Evolutionary conservation across 257 asterid species (phyloP), one percentile per base, ranked within the genome.

Genomic region (Solanum stenotomum): DNA sequence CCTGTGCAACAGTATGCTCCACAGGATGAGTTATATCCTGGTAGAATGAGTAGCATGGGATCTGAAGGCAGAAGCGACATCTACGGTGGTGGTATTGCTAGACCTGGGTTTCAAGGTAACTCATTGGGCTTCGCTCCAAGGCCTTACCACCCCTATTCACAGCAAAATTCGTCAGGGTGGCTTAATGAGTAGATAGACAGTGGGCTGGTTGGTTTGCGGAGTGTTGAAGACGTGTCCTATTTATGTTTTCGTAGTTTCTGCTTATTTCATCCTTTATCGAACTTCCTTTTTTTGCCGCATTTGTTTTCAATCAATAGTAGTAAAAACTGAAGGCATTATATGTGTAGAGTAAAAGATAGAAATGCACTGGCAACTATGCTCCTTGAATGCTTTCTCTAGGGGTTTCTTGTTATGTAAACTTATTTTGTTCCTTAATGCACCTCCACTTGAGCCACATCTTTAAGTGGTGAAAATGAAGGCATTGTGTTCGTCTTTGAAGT

Each of bases 81-180:
- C 27, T 89, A 85, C 61, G 89, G n/a, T 84, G 89, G 88, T 31
- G 91, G 71, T 22, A 61, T 38, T 52, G 89, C 90, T 15, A 87
- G 16, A 12, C 91, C 91, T 10, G 86, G 87, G 31, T 40, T n/a
- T 83, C 91, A 75, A 67, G 83, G 81, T 23, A 86, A 86, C 59
- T n/a, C 93, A 1, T 65, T 89, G 29, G 92, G 94, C 59, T 95
- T 94, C 90, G 94, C 95, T 85, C 90, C 90, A 8, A 91, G 93
- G 12, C 97, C 98, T 8, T 89, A 89, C 83, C 86, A 65, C 27
- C 92, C 93, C 3, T 88, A 68, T 87, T 67, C 98, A 4, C 89
- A 78, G n/a, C 91, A 91, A 2, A 88, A 78, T 83, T 93, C 96
- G 8, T 90, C 98, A 4, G 98, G 99, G 8, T 96, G 98, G 98